Evolutionary conservation across 2,329 filamentous ascomycete genomes (phyloP), one percentile per base, ranked within the genome.

Genomic region (Arthroderma sp.): DNA sequence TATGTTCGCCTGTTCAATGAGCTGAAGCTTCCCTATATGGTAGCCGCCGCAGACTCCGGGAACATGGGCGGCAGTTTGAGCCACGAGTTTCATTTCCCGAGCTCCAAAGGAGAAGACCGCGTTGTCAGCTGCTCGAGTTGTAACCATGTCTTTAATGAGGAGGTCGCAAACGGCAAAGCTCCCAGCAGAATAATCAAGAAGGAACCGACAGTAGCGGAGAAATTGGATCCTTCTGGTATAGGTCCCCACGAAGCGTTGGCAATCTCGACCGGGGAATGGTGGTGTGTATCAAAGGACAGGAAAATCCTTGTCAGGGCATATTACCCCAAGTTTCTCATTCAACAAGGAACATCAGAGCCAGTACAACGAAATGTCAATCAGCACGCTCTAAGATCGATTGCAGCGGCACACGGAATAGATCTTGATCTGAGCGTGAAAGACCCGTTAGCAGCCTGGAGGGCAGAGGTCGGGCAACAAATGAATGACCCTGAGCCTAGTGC

Each of bases 61-160:
- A 85, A 86, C 52, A 98, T 98, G 77, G 91, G 91, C 30, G 91
- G 91, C 8, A 82, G 81, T 52, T 66, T 94, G 33, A 96, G 88
- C 61, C 91, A 98, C 60, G 91, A 98, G 57, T 98, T 93, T 59
- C 91, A 95, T 59, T 81, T 94, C 42, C 74, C 82, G 1, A 86
- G 81, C 29, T 59, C 74, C 0, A 80, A 83, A 41, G 91, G 91
- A 5, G 91, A 96, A 60, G 91, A 98, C 56, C 80, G 77, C 1
- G 73, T 98, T 33, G 77, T 93, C 50, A 80, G 71, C 50, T 98
- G 91, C 61, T 66, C 67, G 22, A 66, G 63, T 7, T 98, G 91
- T 59, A 71, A 74, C 31, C 86, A 88, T 58, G 75, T 83, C 1
- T 83, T 83, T 47, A 98, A 96, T 51, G 85, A 94, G 51, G 91